Evolutionary conservation across 768 basidiomycete species (phyloP).

Genomic region (Amyloporia xantha): DNA sequence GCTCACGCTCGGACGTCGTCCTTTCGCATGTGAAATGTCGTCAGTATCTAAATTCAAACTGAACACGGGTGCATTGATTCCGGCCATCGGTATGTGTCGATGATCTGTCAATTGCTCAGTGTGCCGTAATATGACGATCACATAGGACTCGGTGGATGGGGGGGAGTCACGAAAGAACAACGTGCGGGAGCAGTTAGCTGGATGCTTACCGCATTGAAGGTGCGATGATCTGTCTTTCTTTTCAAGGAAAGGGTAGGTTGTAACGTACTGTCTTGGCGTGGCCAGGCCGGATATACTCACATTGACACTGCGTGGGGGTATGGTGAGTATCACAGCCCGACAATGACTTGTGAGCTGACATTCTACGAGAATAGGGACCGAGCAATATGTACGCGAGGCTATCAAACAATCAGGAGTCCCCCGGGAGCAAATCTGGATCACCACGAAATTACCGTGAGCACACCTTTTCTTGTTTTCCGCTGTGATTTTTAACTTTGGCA

Average conservation of each 20-base stretch:
- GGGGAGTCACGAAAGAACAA: slow-evolving; percentile 28
- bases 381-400: slow-evolving; percentile 18
- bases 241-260: too few relatives aligned
- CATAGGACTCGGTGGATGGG: slow-evolving; percentile 36
- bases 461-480: not conserved
- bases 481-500: too few relatives aligned
- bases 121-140: too few relatives aligned
- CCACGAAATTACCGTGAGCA: slow-evolving; percentile 40
- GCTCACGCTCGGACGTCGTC: not conserved
- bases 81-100: slow-evolving; percentile 37
- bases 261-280: too few relatives aligned
- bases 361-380: slow-evolving; percentile 19
- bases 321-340: slow-evolving; percentile 12
- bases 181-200: slow-evolving; percentile 30
- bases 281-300: slow-evolving; percentile 21
- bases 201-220: slow-evolving; percentile 36
- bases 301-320: slow-evolving; percentile 28
- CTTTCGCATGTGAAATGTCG: slow-evolving; percentile 13
- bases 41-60: slow-evolving; percentile 27
- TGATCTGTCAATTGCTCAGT: too few relatives aligned
- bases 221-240: slow-evolving; percentile 11
- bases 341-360: not conserved
- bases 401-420: slow-evolving; percentile 46
- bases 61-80: slow-evolving; percentile 36
- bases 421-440: slow-evolving; percentile 62